These are phyloP conservation scores for Candida andamanensis DNA, from an alignment of 805 yeast genomes.

Conservation along the genomic window DNA sequence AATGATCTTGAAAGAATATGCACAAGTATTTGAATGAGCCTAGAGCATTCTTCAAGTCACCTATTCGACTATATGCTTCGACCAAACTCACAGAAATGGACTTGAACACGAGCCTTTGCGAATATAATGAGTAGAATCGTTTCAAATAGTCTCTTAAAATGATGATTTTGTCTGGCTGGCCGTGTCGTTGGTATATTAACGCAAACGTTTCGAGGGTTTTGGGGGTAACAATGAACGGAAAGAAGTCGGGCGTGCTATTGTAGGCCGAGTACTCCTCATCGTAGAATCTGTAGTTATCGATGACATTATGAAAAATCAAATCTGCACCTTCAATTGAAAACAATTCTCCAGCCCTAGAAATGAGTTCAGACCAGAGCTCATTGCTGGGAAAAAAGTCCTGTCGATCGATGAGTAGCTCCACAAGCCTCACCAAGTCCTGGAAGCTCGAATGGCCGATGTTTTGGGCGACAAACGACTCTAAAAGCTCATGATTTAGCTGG, in stretches of 20 bases:
- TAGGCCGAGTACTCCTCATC: slow-evolving; percentile 5
- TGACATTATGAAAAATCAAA: slow-evolving; percentile 31
- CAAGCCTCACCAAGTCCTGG: slow-evolving; percentile 1
- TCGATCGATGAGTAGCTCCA: slow-evolving; percentile 2
- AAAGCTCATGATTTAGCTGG: slow-evolving; percentile 6
- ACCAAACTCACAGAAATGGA: slow-evolving; percentile 22
- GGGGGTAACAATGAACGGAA: slow-evolving; percentile 32
- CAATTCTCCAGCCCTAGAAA: slow-evolving; percentile 19
- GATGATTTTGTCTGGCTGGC: slow-evolving; percentile 20
- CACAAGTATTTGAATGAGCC: slow-evolving; percentile 18
- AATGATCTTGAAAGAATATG: slow-evolving; percentile 17
- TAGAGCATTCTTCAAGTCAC: slow-evolving; percentile 19
- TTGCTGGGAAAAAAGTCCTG: slow-evolving; percentile 6
- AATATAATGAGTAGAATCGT: slow-evolving; percentile 31
- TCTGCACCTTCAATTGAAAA: slow-evolving; percentile 19
- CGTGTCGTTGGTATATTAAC: slow-evolving; percentile 22
- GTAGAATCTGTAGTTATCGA: slow-evolving; percentile 22
- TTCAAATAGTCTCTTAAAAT: slow-evolving; percentile 32
- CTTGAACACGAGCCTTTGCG: slow-evolving; percentile 25
- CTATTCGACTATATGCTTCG: slow-evolving; percentile 24
- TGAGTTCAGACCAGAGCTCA: slow-evolving; percentile 30
- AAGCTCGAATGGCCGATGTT: slow-evolving; percentile 3
- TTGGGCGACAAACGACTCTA: slow-evolving; percentile 8
- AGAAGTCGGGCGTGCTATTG: slow-evolving; percentile 8
- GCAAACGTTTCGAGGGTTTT: slow-evolving; percentile 21